phyloP scores from a whole-genome alignment of 192 early-diverging fungal genomes.

The Gryganskiella cystojenkinii region DNA sequence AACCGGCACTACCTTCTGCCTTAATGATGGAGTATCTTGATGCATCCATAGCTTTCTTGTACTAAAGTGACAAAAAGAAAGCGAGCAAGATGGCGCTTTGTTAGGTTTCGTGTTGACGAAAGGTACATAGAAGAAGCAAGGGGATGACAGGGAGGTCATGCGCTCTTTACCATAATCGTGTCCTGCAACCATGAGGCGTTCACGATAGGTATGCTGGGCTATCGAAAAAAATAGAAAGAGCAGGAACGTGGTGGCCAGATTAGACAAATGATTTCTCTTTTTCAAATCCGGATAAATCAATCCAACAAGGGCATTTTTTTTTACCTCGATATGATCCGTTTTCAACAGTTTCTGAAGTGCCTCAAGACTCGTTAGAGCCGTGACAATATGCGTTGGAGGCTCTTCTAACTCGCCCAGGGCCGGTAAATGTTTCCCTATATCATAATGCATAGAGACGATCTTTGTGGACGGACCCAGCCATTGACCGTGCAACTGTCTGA shows the following conservation, averaged over 20 bases:
- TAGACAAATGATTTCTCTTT: too few relatives aligned
- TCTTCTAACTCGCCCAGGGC: conserved; percentile 27
- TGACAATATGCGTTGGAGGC: conserved; percentile 39
- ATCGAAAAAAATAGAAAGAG: not conserved
- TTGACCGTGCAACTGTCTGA: conserved; percentile 6
- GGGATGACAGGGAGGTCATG: not conserved
- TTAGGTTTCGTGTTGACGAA: too few relatives aligned
- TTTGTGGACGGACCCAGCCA: conserved; percentile 37
- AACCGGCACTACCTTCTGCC: too few relatives aligned
- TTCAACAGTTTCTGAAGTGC: conserved; percentile 17
- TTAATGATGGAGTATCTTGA: not conserved
- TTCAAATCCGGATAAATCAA: not conserved
- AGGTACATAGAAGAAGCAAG: not conserved
- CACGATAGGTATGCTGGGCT: conserved; percentile 26
- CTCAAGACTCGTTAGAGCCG: conserved; percentile 13
- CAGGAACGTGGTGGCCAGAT: too few relatives aligned
- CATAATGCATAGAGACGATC: conserved; percentile 13
- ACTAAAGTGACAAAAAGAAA: not conserved
- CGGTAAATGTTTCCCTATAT: not conserved
- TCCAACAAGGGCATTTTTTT: not conserved
- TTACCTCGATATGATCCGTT: conserved; percentile 21
- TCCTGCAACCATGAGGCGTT: conserved; percentile 26
- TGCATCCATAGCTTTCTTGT: conserved; percentile 31
- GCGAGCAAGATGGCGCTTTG: too few relatives aligned
- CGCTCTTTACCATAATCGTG: conserved; percentile 17